Evolutionary conservation across 306 rosid genomes (phyloP).

Genomic region (Biancaea sappan): DNA sequence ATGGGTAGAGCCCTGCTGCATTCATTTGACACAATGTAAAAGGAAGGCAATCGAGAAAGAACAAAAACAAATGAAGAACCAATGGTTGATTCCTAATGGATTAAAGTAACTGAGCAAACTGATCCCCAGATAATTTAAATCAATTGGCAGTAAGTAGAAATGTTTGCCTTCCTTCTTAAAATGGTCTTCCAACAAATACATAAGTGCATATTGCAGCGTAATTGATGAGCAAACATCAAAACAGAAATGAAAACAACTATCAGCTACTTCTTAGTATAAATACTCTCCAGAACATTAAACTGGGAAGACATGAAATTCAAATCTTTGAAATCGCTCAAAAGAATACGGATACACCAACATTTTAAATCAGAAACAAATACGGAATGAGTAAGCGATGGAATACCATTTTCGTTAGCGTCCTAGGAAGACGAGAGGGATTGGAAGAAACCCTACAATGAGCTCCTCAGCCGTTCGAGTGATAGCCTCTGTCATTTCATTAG

Average conservation of each 20-base stretch:
- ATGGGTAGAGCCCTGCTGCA: neutral
- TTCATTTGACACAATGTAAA: neutral
- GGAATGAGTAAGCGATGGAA: neutral
- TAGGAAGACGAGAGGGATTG: neutral
- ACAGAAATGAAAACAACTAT: neutral
- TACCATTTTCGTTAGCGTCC: constrained; percentile 7
- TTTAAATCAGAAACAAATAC: neutral
- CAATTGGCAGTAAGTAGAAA: neutral
- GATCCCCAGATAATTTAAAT: neutral
- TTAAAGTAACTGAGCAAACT: neutral
- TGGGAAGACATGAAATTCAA: neutral
- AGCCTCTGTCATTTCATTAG: neutral
- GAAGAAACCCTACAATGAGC: neutral
- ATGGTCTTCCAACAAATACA: neutral
- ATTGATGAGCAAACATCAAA: neutral
- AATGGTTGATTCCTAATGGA: neutral
- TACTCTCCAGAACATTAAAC: neutral
- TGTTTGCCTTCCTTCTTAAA: neutral
- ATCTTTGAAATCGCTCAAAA: too few relatives aligned
- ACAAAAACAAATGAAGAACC: neutral
- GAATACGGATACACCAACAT: neutral
- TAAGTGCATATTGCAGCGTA: neutral
- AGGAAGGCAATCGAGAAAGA: neutral
- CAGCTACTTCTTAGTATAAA: neutral
- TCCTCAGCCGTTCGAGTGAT: neutral